Evolutionary conservation across 805 yeast species (phyloP).

Genomic region (Saccharomycopsis javanensis): DNA sequence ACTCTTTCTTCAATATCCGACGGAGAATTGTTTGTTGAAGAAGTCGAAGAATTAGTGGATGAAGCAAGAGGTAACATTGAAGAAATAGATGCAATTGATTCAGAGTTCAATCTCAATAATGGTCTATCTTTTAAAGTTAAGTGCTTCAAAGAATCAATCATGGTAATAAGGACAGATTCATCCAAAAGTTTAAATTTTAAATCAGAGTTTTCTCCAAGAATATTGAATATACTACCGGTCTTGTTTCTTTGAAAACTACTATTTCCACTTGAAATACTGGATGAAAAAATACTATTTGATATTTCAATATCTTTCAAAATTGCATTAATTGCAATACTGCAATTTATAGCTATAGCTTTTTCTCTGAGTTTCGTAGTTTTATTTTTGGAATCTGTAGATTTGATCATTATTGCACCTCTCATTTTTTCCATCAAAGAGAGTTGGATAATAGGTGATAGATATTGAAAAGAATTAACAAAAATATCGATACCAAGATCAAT

Average conservation of each 20-base stretch:
- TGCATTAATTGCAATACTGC: conserved; percentile 55
- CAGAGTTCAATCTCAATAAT: conserved; percentile 41
- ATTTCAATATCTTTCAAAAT: conserved; percentile 22
- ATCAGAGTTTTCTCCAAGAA: background rate
- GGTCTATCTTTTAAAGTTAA: conserved; percentile 32
- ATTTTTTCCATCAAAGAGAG: conserved; percentile 79
- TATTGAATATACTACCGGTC: background rate
- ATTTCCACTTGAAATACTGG: background rate
- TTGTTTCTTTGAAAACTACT: conserved; percentile 16
- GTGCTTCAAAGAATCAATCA: conserved; percentile 42
- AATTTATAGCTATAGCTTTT: conserved; percentile 49
- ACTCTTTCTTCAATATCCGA: conserved; percentile 31
- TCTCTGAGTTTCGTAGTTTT: conserved; percentile 22
- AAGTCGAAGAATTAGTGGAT: conserved; percentile 11
- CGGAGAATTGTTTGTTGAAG: conserved; percentile 17
- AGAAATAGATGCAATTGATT: conserved; percentile 45
- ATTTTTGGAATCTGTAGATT: conserved; percentile 17
- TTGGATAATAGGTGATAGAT: conserved; percentile 68
- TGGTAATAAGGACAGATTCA: conserved; percentile 32
- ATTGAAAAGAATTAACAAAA: conserved; percentile 61
- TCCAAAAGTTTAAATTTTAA: conserved; percentile 22
- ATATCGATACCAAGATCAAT: conserved; percentile 75
- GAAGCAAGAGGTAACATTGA: conserved; percentile 26
- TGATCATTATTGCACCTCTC: conserved; percentile 43
- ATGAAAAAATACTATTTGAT: background rate